These are phyloP conservation scores for Flaveria brownii DNA, from an alignment of 129 eudicot genomes.

Conservation along the genomic window DNA sequence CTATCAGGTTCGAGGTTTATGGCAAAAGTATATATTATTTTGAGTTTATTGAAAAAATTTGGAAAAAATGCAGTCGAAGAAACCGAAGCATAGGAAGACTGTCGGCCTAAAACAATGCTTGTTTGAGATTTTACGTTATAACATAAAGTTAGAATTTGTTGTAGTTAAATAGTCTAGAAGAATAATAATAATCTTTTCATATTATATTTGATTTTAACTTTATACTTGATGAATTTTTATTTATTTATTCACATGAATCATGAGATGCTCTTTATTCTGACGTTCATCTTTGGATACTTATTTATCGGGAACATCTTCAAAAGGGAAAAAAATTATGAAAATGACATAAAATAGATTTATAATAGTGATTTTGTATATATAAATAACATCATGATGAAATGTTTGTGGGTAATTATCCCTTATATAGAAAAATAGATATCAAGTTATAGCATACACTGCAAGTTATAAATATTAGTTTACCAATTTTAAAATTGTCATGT, in stretches of 20 bases:
- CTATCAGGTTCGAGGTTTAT: no score
- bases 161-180: not conserved
- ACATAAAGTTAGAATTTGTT: not conserved
- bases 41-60: not conserved
- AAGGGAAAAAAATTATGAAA: not conserved
- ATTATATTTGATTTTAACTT: not conserved
- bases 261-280: constrained; percentile 8
- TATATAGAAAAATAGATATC: not conserved
- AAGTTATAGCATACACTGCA: not conserved
- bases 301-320: constrained; percentile 24
- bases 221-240: not conserved
- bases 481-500: no score
- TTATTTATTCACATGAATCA: constrained; percentile 26
- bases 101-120: constrained; percentile 36
- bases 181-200: not conserved
- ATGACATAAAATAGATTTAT: not conserved
- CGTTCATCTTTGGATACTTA: constrained; percentile 26
- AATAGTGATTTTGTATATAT: not conserved
- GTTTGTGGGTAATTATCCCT: no score
- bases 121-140: constrained; percentile 43
- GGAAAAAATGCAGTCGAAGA: constrained; percentile 30
- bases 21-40: not conserved
- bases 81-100: constrained; percentile 40
- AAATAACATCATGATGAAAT: not conserved
- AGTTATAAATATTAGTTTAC: no score